A percentile compares a stretch with the other conserved stretches of the same genome.
phyloP scores from a whole-genome alignment of 805 yeast species.

The Alloascoidea africana region DNA sequence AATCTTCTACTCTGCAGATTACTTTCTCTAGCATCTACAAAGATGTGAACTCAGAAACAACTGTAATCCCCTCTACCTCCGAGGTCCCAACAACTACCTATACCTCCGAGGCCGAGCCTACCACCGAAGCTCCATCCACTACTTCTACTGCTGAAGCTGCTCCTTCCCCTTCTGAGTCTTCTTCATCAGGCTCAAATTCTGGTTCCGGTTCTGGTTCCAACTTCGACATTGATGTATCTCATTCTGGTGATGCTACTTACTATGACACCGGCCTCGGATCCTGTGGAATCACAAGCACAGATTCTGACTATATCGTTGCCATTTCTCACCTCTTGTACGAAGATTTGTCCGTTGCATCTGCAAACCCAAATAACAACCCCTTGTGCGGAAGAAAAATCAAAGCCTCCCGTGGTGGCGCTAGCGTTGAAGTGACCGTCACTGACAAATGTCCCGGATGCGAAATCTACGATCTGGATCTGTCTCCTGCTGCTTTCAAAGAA shows the following conservation, averaged over 20 bases:
- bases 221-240: too few relatives aligned
- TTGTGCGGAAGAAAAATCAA: constrained; percentile 38
- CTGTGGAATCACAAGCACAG: constrained; percentile 33
- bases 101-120: background rate
- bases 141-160: background rate
- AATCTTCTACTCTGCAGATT: background rate
- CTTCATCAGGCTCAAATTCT: constrained; percentile 4
- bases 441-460: constrained; percentile 44
- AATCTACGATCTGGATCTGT: constrained; percentile 35
- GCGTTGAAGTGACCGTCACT: constrained; percentile 39
- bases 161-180: background rate
- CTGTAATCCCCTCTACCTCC: background rate
- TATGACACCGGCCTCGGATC: constrained; percentile 30
- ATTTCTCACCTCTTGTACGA: constrained; percentile 23
- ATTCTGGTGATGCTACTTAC: constrained; percentile 21
- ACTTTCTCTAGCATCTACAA: background rate
- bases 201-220: constrained; percentile 10
- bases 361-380: constrained; percentile 24
- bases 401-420: constrained; percentile 29
- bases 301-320: constrained; percentile 37
- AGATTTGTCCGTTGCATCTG: constrained; percentile 17
- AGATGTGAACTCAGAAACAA: background rate
- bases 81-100: background rate
- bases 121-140: background rate
- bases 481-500: constrained; percentile 41